These are phyloP conservation scores for Mucor mucedo DNA, from an alignment of 371 early-diverging fungal species.

Conservation along the genomic window DNA sequence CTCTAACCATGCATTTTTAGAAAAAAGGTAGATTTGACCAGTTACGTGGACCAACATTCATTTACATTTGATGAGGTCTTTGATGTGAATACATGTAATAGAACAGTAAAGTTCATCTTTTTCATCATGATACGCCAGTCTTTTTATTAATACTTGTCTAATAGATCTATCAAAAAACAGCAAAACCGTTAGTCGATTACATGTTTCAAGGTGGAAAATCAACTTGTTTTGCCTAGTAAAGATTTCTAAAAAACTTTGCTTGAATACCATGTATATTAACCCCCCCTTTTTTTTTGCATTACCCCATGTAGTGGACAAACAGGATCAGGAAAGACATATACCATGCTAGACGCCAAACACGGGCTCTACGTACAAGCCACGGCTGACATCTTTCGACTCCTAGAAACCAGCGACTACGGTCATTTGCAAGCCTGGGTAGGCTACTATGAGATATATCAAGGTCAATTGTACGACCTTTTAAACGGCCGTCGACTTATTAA, in stretches of 20 bases:
- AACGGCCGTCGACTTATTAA: conserved; percentile 84
- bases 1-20: conserved; percentile 16
- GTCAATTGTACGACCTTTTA: conserved; percentile 93
- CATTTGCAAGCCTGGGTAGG: conserved; percentile 84
- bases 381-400: conserved; percentile 83
- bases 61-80: conserved; percentile 98
- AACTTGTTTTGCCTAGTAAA: conserved; percentile 83
- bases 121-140: neutral
- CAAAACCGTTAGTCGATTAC: conserved; percentile 92
- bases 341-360: conserved; percentile 90
- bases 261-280: no score
- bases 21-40: conserved; percentile 94
- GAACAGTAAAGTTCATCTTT: conserved; percentile 19
- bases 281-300: no score
- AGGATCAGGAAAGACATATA: conserved; percentile 96
- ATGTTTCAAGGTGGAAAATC: conserved; percentile 96
- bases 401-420: conserved; percentile 62
- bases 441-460: conserved; percentile 98
- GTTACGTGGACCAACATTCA: conserved; percentile 90
- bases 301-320: conserved; percentile 89
- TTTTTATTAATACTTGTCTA: neutral
- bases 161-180: conserved; percentile 89
- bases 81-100: conserved; percentile 82
- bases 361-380: conserved; percentile 94
- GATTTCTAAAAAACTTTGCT: conserved; percentile 55